phyloP scores from a whole-genome alignment of 2,329 filamentous ascomycete genomes.

The Raffaelea albimanens region DNA sequence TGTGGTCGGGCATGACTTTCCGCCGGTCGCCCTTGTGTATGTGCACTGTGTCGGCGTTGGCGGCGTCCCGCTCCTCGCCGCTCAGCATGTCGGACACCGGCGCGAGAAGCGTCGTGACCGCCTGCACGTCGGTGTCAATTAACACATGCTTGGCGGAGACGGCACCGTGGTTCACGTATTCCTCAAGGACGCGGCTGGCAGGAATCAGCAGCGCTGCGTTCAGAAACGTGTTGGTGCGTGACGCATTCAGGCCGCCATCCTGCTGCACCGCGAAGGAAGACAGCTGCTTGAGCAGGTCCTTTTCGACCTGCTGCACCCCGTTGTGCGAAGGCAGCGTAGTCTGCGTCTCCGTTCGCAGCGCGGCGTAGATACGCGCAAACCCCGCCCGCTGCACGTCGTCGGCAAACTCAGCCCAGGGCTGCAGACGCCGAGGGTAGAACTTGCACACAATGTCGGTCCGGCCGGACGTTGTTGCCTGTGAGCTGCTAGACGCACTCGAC shows the following conservation, averaged over 20 bases:
- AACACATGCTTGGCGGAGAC: slow-evolving; percentile 1
- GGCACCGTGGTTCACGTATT: slow-evolving; percentile 1
- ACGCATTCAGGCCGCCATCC: slow-evolving; percentile 1
- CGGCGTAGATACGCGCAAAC: slow-evolving; percentile 1
- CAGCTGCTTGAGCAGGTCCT: slow-evolving; percentile 2
- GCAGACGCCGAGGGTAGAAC: slow-evolving; percentile 1
- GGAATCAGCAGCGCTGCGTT: slow-evolving; percentile 1
- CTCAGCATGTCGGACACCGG: not conserved
- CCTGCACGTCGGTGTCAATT: slow-evolving; percentile 3
- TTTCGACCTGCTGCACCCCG: slow-evolving; percentile 1
- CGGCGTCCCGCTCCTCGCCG: too few species aligned
- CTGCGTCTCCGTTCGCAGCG: too few species aligned
- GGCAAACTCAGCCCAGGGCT: slow-evolving; percentile 34
- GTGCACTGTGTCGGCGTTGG: not conserved
- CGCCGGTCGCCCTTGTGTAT: not conserved
- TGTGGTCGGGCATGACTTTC: too few species aligned
- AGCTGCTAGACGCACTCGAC: not conserved
- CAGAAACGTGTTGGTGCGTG: slow-evolving; percentile 1
- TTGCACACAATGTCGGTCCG: not conserved
- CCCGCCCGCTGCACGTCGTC: slow-evolving; percentile 32
- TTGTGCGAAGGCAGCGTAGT: slow-evolving; percentile 1
- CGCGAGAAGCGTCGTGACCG: not conserved
- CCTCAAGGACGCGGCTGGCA: slow-evolving; percentile 1
- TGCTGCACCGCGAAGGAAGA: slow-evolving; percentile 1
- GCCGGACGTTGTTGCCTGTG: slow-evolving; percentile 3